Conservation (phyloP, 192 early-diverging fungal species). For the Gonapodya prolifera region DNA sequence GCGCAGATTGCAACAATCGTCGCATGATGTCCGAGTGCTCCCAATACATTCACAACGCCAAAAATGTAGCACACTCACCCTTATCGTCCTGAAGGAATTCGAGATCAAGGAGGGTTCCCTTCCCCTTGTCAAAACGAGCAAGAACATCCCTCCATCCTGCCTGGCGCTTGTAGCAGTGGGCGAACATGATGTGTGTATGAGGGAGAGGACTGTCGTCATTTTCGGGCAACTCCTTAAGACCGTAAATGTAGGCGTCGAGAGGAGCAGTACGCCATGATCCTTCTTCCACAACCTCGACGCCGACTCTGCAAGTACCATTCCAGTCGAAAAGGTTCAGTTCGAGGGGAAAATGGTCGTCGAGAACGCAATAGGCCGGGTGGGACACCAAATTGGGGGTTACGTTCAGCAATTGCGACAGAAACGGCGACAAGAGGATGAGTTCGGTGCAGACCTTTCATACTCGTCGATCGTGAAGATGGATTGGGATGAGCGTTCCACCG, state of each 20-base stretch:
- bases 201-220: conserved; percentile 75
- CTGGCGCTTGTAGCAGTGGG: conserved; percentile 96
- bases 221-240: conserved; percentile 94
- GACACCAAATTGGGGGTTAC: background rate
- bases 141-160: conserved; percentile 87
- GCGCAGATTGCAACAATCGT: too few species aligned
- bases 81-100: conserved; percentile 82
- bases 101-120: conserved; percentile 80
- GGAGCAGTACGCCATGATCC: conserved; percentile 84
- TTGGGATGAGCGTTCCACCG: conserved; percentile 67
- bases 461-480: conserved; percentile 85
- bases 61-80: too few species aligned
- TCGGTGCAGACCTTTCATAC: conserved; percentile 50
- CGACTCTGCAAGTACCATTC: conserved; percentile 38
- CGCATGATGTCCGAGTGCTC: too few species aligned
- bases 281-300: conserved; percentile 63
- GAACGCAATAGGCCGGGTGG: conserved; percentile 33
- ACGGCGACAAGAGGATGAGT: background rate
- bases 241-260: conserved; percentile 81
- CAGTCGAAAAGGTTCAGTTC: background rate
- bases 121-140: conserved; percentile 66
- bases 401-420: background rate
- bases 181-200: conserved; percentile 96
- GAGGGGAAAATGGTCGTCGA: too few species aligned
- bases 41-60: too few species aligned